Evolutionary conservation across 2,329 filamentous ascomycete genomes (phyloP).

Genomic region (Sclerotinia glacialis): DNA sequence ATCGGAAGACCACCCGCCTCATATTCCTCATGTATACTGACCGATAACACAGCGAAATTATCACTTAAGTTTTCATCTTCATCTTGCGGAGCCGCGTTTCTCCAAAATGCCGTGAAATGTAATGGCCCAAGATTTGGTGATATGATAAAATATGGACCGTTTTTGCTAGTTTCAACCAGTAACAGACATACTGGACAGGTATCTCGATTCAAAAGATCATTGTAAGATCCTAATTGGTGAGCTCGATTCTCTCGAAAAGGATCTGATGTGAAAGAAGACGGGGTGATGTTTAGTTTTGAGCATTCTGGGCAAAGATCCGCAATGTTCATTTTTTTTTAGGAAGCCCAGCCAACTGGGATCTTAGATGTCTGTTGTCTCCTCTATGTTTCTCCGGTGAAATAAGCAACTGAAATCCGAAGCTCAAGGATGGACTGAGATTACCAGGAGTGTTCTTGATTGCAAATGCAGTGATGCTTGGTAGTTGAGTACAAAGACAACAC

Average conservation of each 20-base stretch:
- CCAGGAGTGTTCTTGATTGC: not conserved
- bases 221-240: constrained; percentile 2
- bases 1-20: not conserved
- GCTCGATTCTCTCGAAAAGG: not conserved
- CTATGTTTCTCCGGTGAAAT: not conserved
- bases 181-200: not conserved
- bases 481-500: no score
- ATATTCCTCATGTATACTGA: not conserved
- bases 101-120: not conserved
- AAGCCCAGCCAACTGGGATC: not conserved
- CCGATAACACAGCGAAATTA: not conserved
- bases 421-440: not conserved
- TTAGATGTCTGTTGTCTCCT: no score
- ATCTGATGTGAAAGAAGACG: not conserved
- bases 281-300: not conserved
- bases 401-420: not conserved
- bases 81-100: not conserved
- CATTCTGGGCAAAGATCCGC: not conserved
- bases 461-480: not conserved
- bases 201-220: not conserved
- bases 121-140: not conserved
- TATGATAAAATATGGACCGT: not conserved
- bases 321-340: not conserved
- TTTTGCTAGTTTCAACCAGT: not conserved
- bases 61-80: not conserved